Conservation (phyloP, 768 basidiomycete species). For the Podaxis carcinomalis region DNA sequence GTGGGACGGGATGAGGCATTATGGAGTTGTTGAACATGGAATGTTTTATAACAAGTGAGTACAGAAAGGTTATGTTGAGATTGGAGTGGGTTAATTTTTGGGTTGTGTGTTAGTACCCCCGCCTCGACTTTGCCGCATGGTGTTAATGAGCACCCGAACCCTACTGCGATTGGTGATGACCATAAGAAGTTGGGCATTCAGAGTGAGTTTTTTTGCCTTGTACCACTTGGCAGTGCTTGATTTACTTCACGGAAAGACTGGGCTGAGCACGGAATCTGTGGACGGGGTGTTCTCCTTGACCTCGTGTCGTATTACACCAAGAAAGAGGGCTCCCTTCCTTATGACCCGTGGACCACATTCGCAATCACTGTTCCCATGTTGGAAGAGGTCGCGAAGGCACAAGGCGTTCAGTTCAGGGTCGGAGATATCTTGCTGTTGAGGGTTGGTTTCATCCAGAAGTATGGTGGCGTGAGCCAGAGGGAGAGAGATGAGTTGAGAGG, state of each 20-base stretch:
- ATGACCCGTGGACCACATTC: constrained; percentile 60
- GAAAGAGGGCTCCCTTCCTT: constrained; percentile 38
- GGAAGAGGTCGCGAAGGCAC: constrained; percentile 50
- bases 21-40: constrained; percentile 45
- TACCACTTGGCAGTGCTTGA: background rate
- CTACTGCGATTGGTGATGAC: constrained; percentile 41
- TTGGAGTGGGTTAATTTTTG: background rate
- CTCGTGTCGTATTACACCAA: constrained; percentile 50
- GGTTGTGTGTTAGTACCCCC: constrained; percentile 34
- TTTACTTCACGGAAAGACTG: constrained; percentile 39
- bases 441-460: constrained; percentile 61
- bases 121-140: constrained; percentile 39
- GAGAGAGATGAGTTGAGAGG: constrained; percentile 38
- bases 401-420: constrained; percentile 53
- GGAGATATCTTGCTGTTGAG: constrained; percentile 61
- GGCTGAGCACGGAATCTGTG: constrained; percentile 68
- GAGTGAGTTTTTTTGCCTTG: constrained; percentile 36
- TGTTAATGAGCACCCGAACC: constrained; percentile 42
- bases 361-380: constrained; percentile 50
- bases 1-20: constrained; percentile 66
- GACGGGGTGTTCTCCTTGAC: constrained; percentile 65
- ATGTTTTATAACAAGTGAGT: constrained; percentile 62
- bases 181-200: constrained; percentile 59
- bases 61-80: background rate
- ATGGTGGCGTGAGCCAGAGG: constrained; percentile 34